Evolutionary conservation across 108 stramenopile genomes (phyloP), one percentile per base, ranked within the genome.

Genomic region (Nitzschia palea): DNA sequence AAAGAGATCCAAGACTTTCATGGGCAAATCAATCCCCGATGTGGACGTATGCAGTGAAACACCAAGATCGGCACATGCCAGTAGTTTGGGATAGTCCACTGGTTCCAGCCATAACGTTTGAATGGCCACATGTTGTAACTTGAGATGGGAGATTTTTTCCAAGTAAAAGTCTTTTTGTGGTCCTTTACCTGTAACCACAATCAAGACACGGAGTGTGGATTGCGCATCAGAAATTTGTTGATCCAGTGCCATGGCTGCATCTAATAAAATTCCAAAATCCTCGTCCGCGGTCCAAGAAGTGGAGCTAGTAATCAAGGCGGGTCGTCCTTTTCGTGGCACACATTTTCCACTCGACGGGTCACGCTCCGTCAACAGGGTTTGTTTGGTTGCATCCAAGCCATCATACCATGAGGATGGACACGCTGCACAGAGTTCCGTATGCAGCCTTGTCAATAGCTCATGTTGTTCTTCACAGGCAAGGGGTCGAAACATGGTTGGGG

Each of bases 201-300:
- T 93, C 20, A 98, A 53, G 15, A 96, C 59, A 33, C 65, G 53
- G 15, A 80, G 40, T 18, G 62, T 50, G 3, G 55, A 62, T 14
- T 25, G 18, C 20, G 9, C 8, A 36, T 51, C 47, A 9, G 53
- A n/a, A 32, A 85, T 80, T 26, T 15, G 43, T 50, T 28, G 34
- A 56, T 98, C 94, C n/a, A 97, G 51, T 5, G 58, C 52, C 6
- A 72, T 62, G 32, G 97, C 63, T 12, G 99, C 98, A 23, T 92
- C 73, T 29, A 99, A 68, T 25, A 99, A 77, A 23, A 98, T 80
- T 15, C 81, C 80, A 80, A 99, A 99, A 70, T 99, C 99, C 74
- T 99, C 99, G 61, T 99, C 99, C 0, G 96, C 84, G 20, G 99
- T 98, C 99, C 99, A 99, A 36, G 87, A 89, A 5, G 99, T 99